A percentile compares a stretch with the other conserved stretches of the same genome.
phyloP scores from a whole-genome alignment of 768 basidiomycete species.

The Suillus discolor region DNA sequence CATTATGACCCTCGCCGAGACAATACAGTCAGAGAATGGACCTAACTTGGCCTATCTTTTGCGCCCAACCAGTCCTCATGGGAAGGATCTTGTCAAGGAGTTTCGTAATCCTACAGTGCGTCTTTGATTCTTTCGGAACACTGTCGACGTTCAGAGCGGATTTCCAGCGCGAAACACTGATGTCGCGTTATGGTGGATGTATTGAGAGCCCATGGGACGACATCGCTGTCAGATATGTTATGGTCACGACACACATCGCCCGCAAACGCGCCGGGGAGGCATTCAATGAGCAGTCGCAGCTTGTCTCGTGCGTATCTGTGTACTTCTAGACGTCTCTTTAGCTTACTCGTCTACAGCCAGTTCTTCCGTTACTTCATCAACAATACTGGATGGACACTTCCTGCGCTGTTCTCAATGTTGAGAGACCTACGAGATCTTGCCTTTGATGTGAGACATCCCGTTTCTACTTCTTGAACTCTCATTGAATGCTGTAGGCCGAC shows the following conservation, averaged over 20 bases:
- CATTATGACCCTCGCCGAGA: constrained; percentile 60
- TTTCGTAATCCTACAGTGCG: constrained; percentile 59
- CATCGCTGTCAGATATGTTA: constrained; percentile 79
- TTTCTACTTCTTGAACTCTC: not conserved
- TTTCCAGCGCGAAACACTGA: constrained; percentile 27
- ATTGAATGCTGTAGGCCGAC: constrained; percentile 51
- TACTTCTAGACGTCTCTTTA: not conserved
- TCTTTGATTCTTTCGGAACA: constrained; percentile 7
- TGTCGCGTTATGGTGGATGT: constrained; percentile 50
- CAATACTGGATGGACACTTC: constrained; percentile 86
- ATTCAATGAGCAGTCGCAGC: constrained; percentile 77
- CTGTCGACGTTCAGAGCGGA: not conserved
- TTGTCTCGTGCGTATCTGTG: constrained; percentile 66
- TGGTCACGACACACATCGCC: constrained; percentile 71
- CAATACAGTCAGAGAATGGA: constrained; percentile 64
- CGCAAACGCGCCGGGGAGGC: constrained; percentile 70
- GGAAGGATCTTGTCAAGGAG: constrained; percentile 74
- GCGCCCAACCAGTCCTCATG: constrained; percentile 75
- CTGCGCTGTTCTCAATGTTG: constrained; percentile 78
- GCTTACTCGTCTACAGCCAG: constrained; percentile 41
- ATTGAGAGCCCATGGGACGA: constrained; percentile 84
- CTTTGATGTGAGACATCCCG: constrained; percentile 61
- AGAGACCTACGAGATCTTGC: constrained; percentile 85
- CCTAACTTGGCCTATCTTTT: constrained; percentile 73
- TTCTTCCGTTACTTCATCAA: constrained; percentile 81